These are phyloP conservation scores for Giardia duodenalis DNA, from an alignment of 208 protist species.

Conservation along the genomic window DNA sequence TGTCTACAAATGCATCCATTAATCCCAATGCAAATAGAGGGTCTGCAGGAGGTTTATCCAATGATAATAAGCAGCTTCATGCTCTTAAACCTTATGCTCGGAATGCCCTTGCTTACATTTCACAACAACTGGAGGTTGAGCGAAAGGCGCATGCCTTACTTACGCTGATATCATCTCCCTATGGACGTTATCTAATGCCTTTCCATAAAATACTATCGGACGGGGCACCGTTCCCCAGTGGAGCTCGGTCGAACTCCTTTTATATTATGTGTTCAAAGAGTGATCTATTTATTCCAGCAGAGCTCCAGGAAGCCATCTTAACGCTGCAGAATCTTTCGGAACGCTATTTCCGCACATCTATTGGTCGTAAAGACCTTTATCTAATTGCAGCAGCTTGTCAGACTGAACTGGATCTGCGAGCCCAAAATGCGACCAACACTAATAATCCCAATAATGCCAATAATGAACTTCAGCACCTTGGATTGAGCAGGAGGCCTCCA, in stretches of 20 bases:
- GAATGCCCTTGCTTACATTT: neutral
- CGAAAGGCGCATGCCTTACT: neutral
- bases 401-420: conserved; percentile 9
- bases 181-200: neutral
- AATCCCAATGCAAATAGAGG: too few relatives aligned
- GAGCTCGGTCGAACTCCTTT: neutral
- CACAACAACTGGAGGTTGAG: neutral
- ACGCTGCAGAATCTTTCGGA: neutral
- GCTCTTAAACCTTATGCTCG: neutral
- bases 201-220: neutral
- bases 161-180: neutral
- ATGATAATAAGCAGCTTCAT: neutral
- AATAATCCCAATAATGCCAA: conserved; percentile 9
- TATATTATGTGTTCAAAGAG: neutral
- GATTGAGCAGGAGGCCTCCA: neutral
- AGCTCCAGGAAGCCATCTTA: neutral
- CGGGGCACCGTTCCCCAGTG: neutral
- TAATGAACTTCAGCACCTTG: neutral
- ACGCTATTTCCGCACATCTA: neutral
- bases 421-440: neutral
- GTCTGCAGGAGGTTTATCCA: neutral
- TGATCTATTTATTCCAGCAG: neutral
- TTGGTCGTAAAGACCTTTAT: neutral
- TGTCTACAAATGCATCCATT: too few relatives aligned
- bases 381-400: neutral